Conservation (phyloP, 2,329 filamentous ascomycete species). For the Fusarium protoensiforme region DNA sequence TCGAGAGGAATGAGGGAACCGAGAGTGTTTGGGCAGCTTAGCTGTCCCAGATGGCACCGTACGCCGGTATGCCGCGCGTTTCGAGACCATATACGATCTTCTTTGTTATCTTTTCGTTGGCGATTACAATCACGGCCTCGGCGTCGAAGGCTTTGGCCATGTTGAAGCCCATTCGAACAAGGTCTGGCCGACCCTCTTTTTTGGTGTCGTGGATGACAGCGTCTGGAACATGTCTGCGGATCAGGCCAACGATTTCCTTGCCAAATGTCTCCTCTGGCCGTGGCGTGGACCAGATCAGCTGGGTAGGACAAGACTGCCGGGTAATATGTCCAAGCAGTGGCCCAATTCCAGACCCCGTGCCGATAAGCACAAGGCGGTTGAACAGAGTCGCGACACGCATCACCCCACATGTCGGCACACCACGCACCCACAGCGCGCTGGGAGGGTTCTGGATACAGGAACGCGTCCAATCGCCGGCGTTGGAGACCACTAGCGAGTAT, state of each 20-base stretch:
- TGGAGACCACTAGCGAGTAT: constrained; percentile 77
- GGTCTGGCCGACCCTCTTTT: constrained; percentile 67
- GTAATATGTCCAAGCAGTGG: constrained; percentile 72
- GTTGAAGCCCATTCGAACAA: constrained; percentile 63
- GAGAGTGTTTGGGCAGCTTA: constrained; percentile 32
- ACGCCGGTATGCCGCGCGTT: constrained; percentile 72
- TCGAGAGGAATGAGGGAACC: not conserved
- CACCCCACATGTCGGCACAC: constrained; percentile 74
- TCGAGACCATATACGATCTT: constrained; percentile 77
- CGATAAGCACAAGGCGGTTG: constrained; percentile 72
- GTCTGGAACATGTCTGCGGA: constrained; percentile 67
- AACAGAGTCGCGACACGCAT: constrained; percentile 76
- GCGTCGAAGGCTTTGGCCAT: constrained; percentile 65
- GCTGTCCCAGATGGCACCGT: constrained; percentile 78
- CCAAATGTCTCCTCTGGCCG: constrained; percentile 73
- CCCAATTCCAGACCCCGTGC: constrained; percentile 79
- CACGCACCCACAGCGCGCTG: constrained; percentile 73
- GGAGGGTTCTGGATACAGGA: constrained; percentile 71
- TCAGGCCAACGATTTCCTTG: constrained; percentile 62
- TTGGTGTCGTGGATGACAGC: constrained; percentile 77
- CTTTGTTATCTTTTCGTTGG: constrained; percentile 74
- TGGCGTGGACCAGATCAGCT: constrained; percentile 77
- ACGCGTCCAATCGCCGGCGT: constrained; percentile 80
- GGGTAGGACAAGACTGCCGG: constrained; percentile 59
- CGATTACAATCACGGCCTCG: constrained; percentile 80